phyloP scores from a whole-genome alignment of 1,284 basidiomycete species.

The Ceratobasidium sp. region DNA sequence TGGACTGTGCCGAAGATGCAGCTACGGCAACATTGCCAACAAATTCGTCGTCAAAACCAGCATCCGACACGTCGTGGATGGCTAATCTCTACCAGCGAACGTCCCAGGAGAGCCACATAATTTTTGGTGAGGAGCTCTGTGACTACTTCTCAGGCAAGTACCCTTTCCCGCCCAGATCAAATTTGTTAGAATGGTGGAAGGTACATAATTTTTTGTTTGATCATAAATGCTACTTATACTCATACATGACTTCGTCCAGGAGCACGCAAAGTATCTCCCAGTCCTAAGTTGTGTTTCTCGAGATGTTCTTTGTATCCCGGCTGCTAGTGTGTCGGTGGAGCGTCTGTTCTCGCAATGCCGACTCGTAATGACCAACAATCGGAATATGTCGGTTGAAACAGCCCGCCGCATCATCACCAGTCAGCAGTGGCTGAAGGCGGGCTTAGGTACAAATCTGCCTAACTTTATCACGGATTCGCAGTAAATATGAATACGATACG shows the following conservation, averaged over 20 bases:
- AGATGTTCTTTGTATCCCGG: conserved; percentile 17
- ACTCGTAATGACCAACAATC: conserved; percentile 18
- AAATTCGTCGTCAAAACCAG: too few species aligned
- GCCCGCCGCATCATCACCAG: conserved; percentile 6
- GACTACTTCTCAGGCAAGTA: background rate
- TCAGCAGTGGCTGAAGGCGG: conserved; percentile 35
- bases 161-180: background rate
- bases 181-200: background rate
- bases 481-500: background rate
- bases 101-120: background rate
- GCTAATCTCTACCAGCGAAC: background rate
- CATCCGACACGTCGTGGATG: background rate
- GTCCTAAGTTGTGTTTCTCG: conserved; percentile 9
- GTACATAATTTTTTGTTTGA: background rate
- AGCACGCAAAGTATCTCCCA: conserved; percentile 5
- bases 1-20: too few species aligned
- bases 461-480: background rate
- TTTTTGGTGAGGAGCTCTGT: background rate
- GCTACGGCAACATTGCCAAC: background rate
- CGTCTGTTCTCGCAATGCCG: conserved; percentile 36
- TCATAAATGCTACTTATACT: too few species aligned
- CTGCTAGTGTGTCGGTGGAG: conserved; percentile 35
- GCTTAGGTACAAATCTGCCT: background rate
- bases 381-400: conserved; percentile 24
- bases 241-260: background rate